Evolutionary conservation across 73 alveolate genomes (phyloP), one percentile per base, ranked within the genome.

Genomic region (Paramecium octaurelia): DNA sequence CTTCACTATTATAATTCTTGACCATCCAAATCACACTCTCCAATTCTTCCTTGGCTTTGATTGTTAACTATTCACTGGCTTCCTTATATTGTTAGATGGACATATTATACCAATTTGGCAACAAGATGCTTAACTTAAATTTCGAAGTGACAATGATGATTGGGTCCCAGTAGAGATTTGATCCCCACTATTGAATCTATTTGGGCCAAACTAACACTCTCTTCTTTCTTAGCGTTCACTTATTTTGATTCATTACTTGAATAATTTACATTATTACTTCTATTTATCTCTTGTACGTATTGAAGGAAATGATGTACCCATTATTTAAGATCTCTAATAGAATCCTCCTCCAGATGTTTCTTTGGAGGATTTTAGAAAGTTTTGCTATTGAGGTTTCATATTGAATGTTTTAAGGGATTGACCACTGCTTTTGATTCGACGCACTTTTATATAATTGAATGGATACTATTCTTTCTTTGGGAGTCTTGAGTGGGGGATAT

Each of bases 271-370:
- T 36, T 16, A 34, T 11, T 36, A 21, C 87, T 73, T 34, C 40
- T 64, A 31, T 64, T 64, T 34, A 23, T 64, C 84, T 64, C 42
- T 64, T 31, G 84, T 27, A 64, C 21, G 84, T 34, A 64, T 64
- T 31, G 35, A 14, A 31, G 87, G 87, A 73, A 73, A 73, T 73
- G 87, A 73, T 8, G 60, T 73, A 9, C 87, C 87, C 87, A 73
- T 73, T 34, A 73, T 73, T 73, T 73, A 40, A 73, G 87, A 73
- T 73, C 87, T 73, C 59, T 73, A 34, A 38, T 73, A 73, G 87
- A 73, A 73, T 31, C 87, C 87, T 73, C 87, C 87, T 29, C 87
- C 87, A 4, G 40, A 73, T 9, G 87, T 73, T 36, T 34, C 87
- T 40, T 73, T 11, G 34, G 87, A 35, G n/a, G 57, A 4, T 73